Conservation (phyloP, 495 filamentous ascomycete genomes). For the Lasiosphaeria ovina region DNA sequence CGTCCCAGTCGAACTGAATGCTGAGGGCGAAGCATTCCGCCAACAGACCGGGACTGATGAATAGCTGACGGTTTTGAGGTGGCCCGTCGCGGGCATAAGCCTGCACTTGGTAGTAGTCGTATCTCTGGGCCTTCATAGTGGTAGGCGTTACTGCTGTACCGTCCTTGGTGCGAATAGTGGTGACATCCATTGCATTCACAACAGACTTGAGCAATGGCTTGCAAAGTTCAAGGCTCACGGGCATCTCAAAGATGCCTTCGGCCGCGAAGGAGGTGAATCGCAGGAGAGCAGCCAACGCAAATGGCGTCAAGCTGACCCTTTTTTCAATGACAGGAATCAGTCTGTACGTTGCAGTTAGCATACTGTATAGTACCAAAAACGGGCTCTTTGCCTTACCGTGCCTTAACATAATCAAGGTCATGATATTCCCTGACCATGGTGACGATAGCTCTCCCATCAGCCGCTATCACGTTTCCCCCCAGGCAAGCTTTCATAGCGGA, state of each 20-base stretch:
- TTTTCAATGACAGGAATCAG: constrained; percentile 12
- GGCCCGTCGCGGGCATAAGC: not conserved
- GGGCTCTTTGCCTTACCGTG: constrained; percentile 3
- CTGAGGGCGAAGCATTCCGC: constrained; percentile 13
- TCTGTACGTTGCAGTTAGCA: constrained; percentile 1
- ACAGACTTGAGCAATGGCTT: constrained; percentile 12
- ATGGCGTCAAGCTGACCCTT: constrained; percentile 8
- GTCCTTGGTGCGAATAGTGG: constrained; percentile 4
- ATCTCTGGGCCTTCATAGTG: constrained; percentile 2
- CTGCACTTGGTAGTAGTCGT: not conserved
- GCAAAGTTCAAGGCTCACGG: constrained; percentile 5
- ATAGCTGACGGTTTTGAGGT: constrained; percentile 1
- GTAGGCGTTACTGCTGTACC: not conserved
- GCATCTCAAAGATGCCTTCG: constrained; percentile 7
- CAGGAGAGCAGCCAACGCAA: constrained; percentile 9
- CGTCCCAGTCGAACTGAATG: constrained; percentile 17
- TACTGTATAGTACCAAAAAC: not conserved
- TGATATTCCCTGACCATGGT: constrained; percentile 12
- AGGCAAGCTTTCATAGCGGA: constrained; percentile 5
- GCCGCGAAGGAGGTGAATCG: not conserved
- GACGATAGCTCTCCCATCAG: constrained; percentile 12
- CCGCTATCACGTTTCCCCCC: not conserved
- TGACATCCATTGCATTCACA: not conserved
- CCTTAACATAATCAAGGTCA: constrained; percentile 13
- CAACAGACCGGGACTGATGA: constrained; percentile 4